Evolutionary conservation across 352 stramenopile species (phyloP).

Genomic region (Globisporangium canariense): DNA sequence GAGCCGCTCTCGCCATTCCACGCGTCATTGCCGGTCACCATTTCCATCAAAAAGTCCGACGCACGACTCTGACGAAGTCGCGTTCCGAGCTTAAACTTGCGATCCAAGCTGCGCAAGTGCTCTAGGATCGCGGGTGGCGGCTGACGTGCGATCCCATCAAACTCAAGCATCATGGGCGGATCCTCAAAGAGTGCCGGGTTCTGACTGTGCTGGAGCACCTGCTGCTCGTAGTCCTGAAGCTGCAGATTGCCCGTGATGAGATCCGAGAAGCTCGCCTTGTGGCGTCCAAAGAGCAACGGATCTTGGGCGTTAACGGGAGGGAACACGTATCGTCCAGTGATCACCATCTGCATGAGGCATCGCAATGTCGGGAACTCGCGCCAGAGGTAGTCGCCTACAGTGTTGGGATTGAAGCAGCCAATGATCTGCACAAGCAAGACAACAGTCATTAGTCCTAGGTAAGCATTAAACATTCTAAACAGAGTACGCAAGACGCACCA

Average conservation of each 20-base stretch:
- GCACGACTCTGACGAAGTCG: conserved; percentile 73
- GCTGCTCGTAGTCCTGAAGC: conserved; percentile 67
- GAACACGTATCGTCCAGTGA: conserved; percentile 73
- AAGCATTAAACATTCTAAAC: background rate
- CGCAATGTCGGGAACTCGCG: conserved; percentile 68
- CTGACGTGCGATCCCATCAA: conserved; percentile 59
- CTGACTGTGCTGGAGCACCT: conserved; percentile 52
- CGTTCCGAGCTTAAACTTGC: conserved; percentile 73
- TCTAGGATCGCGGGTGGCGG: conserved; percentile 72
- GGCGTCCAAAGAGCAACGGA: conserved; percentile 53
- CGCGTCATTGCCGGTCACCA: conserved; percentile 56
- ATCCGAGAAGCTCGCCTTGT: conserved; percentile 48
- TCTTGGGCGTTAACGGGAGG: conserved; percentile 58
- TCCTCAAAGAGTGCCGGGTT: conserved; percentile 48
- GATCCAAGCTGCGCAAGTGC: conserved; percentile 63
- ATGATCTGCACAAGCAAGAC: conserved; percentile 25
- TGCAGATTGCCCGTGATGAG: conserved; percentile 58
- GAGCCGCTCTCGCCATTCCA: conserved; percentile 18
- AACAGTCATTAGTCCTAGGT: conserved; percentile 3
- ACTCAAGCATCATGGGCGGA: conserved; percentile 70
- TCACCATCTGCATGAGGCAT: conserved; percentile 84
- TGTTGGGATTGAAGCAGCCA: conserved; percentile 73
- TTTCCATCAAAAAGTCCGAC: conserved; percentile 86
- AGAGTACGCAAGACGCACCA: conserved; percentile 36
- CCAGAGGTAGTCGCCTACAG: conserved; percentile 76